Percentiles rank a stretch among this genome's conserved stretches.
Conservation (phyloP, 2,329 filamentous ascomycete species). For the Colletotrichum sp. region DNA sequence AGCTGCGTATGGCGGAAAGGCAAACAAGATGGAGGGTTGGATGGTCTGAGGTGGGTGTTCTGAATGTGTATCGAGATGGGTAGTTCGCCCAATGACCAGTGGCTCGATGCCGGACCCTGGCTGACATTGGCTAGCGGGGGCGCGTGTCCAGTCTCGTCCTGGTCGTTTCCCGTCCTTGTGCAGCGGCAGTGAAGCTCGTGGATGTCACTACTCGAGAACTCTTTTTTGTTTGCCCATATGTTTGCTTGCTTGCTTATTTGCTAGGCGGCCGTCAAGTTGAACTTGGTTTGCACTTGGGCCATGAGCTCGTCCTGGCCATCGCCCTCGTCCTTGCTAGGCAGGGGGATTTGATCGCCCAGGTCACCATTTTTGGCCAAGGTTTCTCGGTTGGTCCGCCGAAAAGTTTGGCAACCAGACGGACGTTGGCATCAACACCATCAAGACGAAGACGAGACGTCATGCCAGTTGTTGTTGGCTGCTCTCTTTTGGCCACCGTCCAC, state of each 20-base stretch:
- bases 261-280: background rate
- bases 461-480: background rate
- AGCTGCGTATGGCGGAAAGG: slow-evolving; percentile 2
- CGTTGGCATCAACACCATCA: background rate
- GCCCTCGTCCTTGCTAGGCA: background rate
- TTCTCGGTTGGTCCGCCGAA: slow-evolving; percentile 9
- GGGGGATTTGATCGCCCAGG: background rate
- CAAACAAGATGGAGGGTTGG: background rate
- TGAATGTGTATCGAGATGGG: background rate
- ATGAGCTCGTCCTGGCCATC: background rate
- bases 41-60: background rate
- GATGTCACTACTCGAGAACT: background rate
- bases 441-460: background rate
- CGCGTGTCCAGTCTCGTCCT: background rate
- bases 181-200: background rate
- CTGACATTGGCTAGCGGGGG: background rate
- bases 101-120: background rate
- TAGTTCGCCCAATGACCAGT: background rate
- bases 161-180: background rate
- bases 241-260: background rate
- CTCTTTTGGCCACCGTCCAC: background rate
- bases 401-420: background rate
- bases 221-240: background rate
- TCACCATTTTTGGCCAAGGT: background rate
- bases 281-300: slow-evolving; percentile 3